Conservation (phyloP, 352 stramenopile species). For the Globisporangium alternatum region DNA sequence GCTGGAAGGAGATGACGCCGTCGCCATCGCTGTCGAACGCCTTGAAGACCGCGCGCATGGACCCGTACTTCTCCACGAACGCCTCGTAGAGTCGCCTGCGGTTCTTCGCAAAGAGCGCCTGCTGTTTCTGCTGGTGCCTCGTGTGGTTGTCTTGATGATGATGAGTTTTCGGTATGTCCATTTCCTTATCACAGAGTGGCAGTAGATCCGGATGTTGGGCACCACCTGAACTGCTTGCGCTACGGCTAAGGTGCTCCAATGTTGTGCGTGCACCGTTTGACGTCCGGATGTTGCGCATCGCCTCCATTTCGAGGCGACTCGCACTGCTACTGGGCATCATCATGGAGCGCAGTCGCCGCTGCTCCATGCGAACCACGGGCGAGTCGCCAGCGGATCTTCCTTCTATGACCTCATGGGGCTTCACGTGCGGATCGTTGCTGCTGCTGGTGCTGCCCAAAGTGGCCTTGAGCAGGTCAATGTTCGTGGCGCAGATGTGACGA, state of each 20-base stretch:
- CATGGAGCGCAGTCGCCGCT: constrained; percentile 13
- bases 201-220: background rate
- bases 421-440: constrained; percentile 2
- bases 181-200: background rate
- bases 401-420: background rate
- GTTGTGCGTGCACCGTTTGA: background rate
- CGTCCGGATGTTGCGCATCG: constrained; percentile 6
- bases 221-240: background rate
- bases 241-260: background rate
- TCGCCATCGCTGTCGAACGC: constrained; percentile 67
- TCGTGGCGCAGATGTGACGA: constrained; percentile 39
- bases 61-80: constrained; percentile 74
- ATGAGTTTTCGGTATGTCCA: background rate
- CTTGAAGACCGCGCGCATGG: constrained; percentile 70
- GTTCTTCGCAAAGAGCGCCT: constrained; percentile 30
- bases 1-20: constrained; percentile 71
- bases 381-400: background rate
- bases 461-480: constrained; percentile 40
- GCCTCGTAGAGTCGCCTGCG: constrained; percentile 56
- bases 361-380: constrained; percentile 10
- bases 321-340: constrained; percentile 19
- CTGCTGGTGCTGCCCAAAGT: constrained; percentile 22
- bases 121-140: constrained; percentile 18
- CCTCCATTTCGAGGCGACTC: constrained; percentile 6
- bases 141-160: background rate